Evolutionary conservation across 2,329 filamentous ascomycete species (phyloP).

Genomic region (Penicillium sp.): DNA sequence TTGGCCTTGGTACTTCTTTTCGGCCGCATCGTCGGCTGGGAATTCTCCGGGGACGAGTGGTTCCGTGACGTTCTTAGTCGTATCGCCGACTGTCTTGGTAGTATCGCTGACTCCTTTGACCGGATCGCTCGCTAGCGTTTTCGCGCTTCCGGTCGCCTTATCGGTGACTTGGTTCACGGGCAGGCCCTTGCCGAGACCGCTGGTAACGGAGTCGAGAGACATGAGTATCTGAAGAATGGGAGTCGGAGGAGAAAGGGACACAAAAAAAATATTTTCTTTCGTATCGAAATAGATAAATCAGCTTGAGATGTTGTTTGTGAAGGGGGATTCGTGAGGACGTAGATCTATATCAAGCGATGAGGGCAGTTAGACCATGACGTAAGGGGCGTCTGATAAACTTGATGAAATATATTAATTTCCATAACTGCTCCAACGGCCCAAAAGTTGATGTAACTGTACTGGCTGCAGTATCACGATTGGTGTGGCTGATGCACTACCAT

Average conservation of each 20-base stretch:
- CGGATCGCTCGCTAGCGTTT: slow-evolving; percentile 13
- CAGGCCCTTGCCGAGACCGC: slow-evolving; percentile 19
- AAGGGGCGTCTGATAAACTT: slow-evolving; percentile 23
- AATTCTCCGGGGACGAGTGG: slow-evolving; percentile 27
- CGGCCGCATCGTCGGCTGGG: slow-evolving; percentile 22
- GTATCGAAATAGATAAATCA: neutral
- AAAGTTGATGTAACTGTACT: slow-evolving; percentile 4
- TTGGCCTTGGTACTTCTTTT: slow-evolving; percentile 11
- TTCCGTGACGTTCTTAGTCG: slow-evolving; percentile 20
- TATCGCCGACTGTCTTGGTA: slow-evolving; percentile 14
- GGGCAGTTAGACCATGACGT: slow-evolving; percentile 18
- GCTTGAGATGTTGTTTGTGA: neutral
- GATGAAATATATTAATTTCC: slow-evolving; percentile 19
- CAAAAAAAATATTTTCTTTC: too few species aligned
- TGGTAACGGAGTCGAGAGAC: slow-evolving; percentile 27
- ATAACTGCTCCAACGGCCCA: slow-evolving; percentile 1
- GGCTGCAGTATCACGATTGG: neutral
- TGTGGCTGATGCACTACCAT: neutral
- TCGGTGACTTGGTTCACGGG: slow-evolving; percentile 19
- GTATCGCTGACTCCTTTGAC: slow-evolving; percentile 16
- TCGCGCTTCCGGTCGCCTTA: slow-evolving; percentile 14
- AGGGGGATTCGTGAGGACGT: neutral
- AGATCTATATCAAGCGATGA: slow-evolving; percentile 14
- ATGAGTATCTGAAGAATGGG: slow-evolving; percentile 9
- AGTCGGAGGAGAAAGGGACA: neutral